Evolutionary conservation across 2,329 filamentous ascomycete genomes (phyloP), one percentile per base, ranked within the genome.

Genomic region (Aspergillus sergii): DNA sequence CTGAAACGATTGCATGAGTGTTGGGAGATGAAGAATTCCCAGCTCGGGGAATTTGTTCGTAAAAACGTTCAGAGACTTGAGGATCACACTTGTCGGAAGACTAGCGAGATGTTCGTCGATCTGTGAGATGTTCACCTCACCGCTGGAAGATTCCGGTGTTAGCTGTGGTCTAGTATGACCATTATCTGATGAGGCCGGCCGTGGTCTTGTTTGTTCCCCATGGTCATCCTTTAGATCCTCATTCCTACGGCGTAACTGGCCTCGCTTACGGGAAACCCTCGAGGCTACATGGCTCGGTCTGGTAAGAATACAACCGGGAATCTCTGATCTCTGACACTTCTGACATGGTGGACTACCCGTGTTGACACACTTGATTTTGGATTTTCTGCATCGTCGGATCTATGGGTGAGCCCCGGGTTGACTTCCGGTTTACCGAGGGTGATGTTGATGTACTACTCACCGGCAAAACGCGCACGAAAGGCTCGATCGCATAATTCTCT

Each of bases 21-120:
- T 36, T 12, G 45, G 57, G 9, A 59, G 19, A 36, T 59, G 57
- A 4, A 51, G 21, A 12, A 59, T 51, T 28, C 57, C 57, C 30
- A 59, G 23, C 34, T 59, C 57, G 1, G 57, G 57, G 50, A 59
- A 59, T 32, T 51, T 59, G n/a, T 59, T 59, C 12, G 43, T 50
- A 19, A 59, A 59, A n/a, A 59, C 36, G 23, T 59, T 59, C 32
- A 59, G 8, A 2, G 43, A 59, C 32, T 59, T 59, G 26, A 59
- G 45, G 16, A 59, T 59, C 7, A 59, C 43, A 16, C 45, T 19
- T 3, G 16, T 59, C 10, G 43, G 43, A 10, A 59, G 23, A n/a
- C 45, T 28, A 4, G 32, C 43, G 4, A 59, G 21, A 41, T 51
- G 57, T 5, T 30, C 32, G n/a, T 59, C 57, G 23, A 51, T 19